Evolutionary conservation across 768 basidiomycete species (phyloP), one percentile per base, ranked within the genome.

Genomic region (Tricholoma sp.): DNA sequence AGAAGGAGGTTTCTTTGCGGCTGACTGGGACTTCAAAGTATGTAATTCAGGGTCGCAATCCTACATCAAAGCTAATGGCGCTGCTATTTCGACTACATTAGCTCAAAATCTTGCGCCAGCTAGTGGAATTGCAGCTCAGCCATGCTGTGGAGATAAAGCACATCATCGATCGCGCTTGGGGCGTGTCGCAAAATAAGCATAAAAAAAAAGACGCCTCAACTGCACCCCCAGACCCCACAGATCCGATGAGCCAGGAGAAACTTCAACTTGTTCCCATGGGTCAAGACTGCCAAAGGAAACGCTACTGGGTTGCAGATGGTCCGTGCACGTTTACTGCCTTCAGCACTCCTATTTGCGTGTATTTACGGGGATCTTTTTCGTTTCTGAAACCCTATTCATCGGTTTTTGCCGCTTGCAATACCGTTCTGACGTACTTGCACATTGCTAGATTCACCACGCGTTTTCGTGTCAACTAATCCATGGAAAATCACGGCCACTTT

Each of bases 271-370:
- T 80, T 54, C 91, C 92, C 15, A 67, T 93, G 24, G 92, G 92
- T 44, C 89, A 91, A 65, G 92, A 94, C 68, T 70, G 68, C 52
- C 77, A 80, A 52, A 82, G 88, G 61, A 89, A 82, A 70, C 88
- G 92, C 52, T 94, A 85, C 72, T 94, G 92, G 92, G 72, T 88
- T 61, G 81, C 81, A 68, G 92, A 94, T 83, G 89, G 91, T 94
- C 77, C 80, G 91, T 91, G 77, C 76, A 70, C 71, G 68, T 74
- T 72, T 70, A 59, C 57, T 34, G 20, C 52, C 51, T 57, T 55
- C 61, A 65, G 49, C 60, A 65, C 61, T 61, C 69, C 70, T 88
- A 83, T 88, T 89, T 89, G 83, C 72, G 74, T 78, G 73, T 88
- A 83, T 88, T 89, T 89, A 78, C 74, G 71, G 72, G 71, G 71